phyloP scores from a whole-genome alignment of 257 asterid genomes.

The Salvia hispanica region DNA sequence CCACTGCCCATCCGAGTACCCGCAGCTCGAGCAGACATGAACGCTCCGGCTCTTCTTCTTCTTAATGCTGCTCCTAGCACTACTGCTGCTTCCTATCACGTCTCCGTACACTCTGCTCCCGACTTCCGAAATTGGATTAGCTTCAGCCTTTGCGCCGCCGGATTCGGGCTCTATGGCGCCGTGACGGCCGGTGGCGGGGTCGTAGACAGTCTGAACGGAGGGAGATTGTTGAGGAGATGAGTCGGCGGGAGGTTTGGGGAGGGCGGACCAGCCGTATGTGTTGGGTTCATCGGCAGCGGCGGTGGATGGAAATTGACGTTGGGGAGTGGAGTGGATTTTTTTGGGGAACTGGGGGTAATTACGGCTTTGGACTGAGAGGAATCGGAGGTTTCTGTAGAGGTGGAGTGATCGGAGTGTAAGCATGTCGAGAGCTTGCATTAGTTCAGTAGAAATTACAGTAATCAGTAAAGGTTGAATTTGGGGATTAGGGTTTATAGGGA shows the following conservation, averaged over 20 bases:
- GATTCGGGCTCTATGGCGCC: constrained; percentile 29
- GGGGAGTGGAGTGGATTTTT: constrained; percentile 41
- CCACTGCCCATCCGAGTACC: constrained; percentile 89
- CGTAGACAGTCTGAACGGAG: constrained; percentile 52
- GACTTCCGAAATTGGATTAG: constrained; percentile 31
- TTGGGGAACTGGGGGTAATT: constrained; percentile 41
- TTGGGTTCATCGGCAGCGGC: constrained; percentile 41
- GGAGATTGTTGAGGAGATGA: constrained; percentile 34
- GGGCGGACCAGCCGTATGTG: constrained; percentile 41
- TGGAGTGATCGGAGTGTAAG: constrained; percentile 49
- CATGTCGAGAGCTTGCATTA: constrained; percentile 60
- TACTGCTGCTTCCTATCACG: constrained; percentile 42
- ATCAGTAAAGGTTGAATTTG: constrained; percentile 9
- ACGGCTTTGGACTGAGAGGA: constrained; percentile 33
- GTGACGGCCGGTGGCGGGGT: constrained; percentile 52
- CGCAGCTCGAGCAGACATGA: constrained; percentile 78
- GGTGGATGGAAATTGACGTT: constrained; percentile 36
- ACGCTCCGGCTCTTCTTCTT: constrained; percentile 60
- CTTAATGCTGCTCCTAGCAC: constrained; percentile 41
- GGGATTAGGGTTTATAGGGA: constrained; percentile 36
- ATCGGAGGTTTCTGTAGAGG: constrained; percentile 44
- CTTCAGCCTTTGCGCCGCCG: constrained; percentile 27
- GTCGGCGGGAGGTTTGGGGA: constrained; percentile 29
- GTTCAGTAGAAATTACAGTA: background rate
- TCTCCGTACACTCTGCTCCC: constrained; percentile 58